A percentile compares a stretch with the other conserved stretches of the same genome.
phyloP scores from a whole-genome alignment of 1,284 basidiomycete species.

The Ceratobasidium sp. region DNA sequence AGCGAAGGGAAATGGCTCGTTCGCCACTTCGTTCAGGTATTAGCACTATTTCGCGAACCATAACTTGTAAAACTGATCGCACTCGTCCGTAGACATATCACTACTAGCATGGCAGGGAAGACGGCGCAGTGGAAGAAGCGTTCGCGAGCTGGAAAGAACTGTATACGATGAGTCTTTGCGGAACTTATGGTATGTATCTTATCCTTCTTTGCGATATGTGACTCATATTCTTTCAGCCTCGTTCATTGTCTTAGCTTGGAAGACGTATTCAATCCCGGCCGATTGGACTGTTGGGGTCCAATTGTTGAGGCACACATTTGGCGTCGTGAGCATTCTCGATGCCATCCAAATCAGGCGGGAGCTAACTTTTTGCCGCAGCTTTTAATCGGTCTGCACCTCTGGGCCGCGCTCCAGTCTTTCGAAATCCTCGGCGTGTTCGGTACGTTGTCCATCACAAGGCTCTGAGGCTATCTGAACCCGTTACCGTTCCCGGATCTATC shows the following conservation, averaged over 20 bases:
- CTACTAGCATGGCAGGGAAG: constrained; percentile 61
- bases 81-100: constrained; percentile 28
- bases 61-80: constrained; percentile 69
- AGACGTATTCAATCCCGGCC: constrained; percentile 82
- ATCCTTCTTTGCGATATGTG: neutral
- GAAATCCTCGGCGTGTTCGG: constrained; percentile 95
- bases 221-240: constrained; percentile 66
- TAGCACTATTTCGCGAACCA: neutral
- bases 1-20: constrained; percentile 90
- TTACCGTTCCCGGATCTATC: neutral
- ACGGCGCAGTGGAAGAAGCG: constrained; percentile 85
- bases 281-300: constrained; percentile 94
- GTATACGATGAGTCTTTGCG: constrained; percentile 93
- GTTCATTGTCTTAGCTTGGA: constrained; percentile 85
- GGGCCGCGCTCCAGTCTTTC: constrained; percentile 91
- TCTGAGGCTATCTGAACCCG: neutral
- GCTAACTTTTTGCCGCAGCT: constrained; percentile 63
- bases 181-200: constrained; percentile 85
- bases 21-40: constrained; percentile 85
- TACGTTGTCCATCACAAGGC: constrained; percentile 54
- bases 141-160: constrained; percentile 95
- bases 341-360: neutral
- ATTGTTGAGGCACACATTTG: constrained; percentile 88
- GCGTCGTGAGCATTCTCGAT: constrained; percentile 68
- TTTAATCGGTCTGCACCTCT: constrained; percentile 88